Percentiles rank a stretch among this genome's conserved stretches.
These are phyloP conservation scores for Brettanomyces naardenensis DNA, from an alignment of 805 yeast species.

Conservation along the genomic window DNA sequence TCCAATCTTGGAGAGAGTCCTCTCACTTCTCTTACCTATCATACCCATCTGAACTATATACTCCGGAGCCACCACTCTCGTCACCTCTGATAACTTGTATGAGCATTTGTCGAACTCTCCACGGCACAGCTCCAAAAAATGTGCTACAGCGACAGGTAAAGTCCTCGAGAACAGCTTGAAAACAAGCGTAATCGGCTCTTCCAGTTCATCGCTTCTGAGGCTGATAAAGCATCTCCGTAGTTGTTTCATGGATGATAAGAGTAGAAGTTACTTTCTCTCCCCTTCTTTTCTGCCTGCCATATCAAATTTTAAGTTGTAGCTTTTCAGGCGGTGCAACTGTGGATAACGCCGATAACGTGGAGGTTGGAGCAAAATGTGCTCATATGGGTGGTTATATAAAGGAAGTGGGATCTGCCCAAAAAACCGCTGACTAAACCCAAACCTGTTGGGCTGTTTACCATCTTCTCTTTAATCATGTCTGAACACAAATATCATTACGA, in stretches of 20 bases:
- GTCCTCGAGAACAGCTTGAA: constrained; percentile 3
- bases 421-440: too few relatives aligned
- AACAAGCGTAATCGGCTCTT: constrained; percentile 1
- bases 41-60: constrained; percentile 19
- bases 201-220: background rate
- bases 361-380: too few relatives aligned
- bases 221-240: constrained; percentile 3
- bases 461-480: too few relatives aligned
- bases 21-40: constrained; percentile 8
- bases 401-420: too few relatives aligned
- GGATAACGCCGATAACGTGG: too few relatives aligned
- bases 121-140: constrained; percentile 1
- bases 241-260: background rate
- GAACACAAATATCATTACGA: constrained; percentile 54
- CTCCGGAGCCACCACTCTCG: constrained; percentile 22
- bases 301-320: too few relatives aligned
- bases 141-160: constrained; percentile 3
- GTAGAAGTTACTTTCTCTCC: too few relatives aligned
- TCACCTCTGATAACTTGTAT: constrained; percentile 13
- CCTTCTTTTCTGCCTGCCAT: too few relatives aligned
- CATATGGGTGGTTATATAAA: too few relatives aligned
- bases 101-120: background rate
- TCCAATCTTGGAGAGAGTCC: background rate
- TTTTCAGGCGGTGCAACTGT: too few relatives aligned
- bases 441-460: too few relatives aligned